A percentile compares a stretch with the other conserved stretches of the same genome.
phyloP scores from a whole-genome alignment of 2,329 filamentous ascomycete genomes.

The Pyricularia grisea region DNA sequence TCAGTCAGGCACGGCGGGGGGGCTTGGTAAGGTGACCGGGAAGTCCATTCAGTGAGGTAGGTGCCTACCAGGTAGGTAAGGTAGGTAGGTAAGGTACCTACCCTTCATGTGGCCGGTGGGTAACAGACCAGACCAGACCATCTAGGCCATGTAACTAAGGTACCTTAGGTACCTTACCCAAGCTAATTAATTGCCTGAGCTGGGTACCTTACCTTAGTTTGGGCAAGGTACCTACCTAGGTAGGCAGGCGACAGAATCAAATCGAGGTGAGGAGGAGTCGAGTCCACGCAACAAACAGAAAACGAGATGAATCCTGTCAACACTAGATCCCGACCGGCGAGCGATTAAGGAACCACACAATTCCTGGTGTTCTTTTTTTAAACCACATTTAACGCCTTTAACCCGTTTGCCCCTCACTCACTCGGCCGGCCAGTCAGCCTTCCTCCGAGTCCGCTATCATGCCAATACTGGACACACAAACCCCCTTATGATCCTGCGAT shows the following conservation, averaged over 20 bases:
- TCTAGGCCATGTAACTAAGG: no score
- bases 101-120: no score
- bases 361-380: background rate
- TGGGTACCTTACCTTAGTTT: no score
- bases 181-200: no score
- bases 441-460: slow-evolving; percentile 6
- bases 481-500: slow-evolving; percentile 25
- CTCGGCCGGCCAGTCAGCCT: background rate
- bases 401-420: background rate
- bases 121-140: no score
- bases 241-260: background rate
- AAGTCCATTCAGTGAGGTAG: no score
- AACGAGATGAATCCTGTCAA: background rate
- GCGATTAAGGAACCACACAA: background rate
- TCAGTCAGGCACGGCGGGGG: background rate
- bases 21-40: no score
- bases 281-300: background rate
- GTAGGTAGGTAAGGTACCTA: no score
- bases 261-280: background rate
- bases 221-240: no score
- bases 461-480: slow-evolving; percentile 7
- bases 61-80: no score
- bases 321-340: background rate
- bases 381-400: background rate
- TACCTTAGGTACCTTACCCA: no score